Base-by-base conservation (phyloP, 345 rosid species). In the Lepidium africanum region DNA sequence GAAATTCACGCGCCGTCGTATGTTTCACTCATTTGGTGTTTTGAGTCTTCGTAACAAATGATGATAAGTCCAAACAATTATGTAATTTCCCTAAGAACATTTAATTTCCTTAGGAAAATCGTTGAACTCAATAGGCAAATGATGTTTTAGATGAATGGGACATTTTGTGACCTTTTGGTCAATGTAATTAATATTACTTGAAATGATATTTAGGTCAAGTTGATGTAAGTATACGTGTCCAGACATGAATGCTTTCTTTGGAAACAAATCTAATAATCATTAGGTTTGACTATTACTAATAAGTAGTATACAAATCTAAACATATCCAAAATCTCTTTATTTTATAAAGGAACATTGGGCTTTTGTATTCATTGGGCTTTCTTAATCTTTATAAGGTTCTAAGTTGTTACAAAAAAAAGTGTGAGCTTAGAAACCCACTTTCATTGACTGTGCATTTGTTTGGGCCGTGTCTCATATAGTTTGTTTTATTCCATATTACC, bases 131-230 rank as follows among this genome's bases (percentile, higher is more conserved):
- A 25, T 25, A 3, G 27, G 27, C 27, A 72, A 66, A 65, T 73
- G 12, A 58, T 66, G 11, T 25, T 49, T 65, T 52, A 67, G 37
- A 49, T 65, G 77, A 73, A 40, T 59, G 13, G 6, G 55, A 66
- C 72, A 66, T 49, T 58, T 12, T 66, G 41, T 42, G 61, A 59
- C 56, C 32, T 50, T 66, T 66, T 66, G 36, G 77, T 73, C 77
- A 59, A 66, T 41, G 8, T 25, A 66, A 60, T 50, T 9, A 73
- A 66, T 50, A 13, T 30, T 40, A 14, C 63, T 52, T 14, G 7
- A 43, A 46, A 36, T 51, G 9, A 62, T 19, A 51, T 50, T 40
- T 41, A 19, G 54, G 67, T 50, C 12, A 27, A 49, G 39, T 50
- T 21, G 10, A 53, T 53, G 45, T 25, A 25, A n/a, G n/a, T 63